Evolutionary conservation across 1,284 basidiomycete species (phyloP).

Genomic region (Puccinia hordei): DNA sequence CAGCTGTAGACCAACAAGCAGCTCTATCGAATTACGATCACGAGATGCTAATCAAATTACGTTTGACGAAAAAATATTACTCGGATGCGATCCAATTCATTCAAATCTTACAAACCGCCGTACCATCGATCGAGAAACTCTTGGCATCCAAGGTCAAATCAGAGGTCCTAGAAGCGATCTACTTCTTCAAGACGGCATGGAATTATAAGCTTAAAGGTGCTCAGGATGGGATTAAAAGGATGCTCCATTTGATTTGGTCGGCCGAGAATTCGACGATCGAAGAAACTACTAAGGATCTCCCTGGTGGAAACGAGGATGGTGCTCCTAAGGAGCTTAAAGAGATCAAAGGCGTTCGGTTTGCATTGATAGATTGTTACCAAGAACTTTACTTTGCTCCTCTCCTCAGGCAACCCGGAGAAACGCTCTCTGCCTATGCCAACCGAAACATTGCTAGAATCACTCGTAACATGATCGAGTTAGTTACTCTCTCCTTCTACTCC

Average conservation of each 20-base stretch:
- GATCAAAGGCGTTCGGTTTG: conserved; percentile 81
- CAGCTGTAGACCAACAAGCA: conserved; percentile 45
- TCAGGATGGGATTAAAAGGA: conserved; percentile 77
- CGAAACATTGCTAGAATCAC: conserved; percentile 89
- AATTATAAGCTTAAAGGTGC: conserved; percentile 73
- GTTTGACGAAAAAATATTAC: conserved; percentile 82
- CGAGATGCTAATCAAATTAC: conserved; percentile 68
- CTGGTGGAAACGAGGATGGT: background rate
- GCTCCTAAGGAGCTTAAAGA: conserved; percentile 67
- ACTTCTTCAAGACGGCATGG: conserved; percentile 84
- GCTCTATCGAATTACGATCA: conserved; percentile 52
- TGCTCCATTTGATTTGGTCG: conserved; percentile 95
- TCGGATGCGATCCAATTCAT: conserved; percentile 85
- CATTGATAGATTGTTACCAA: conserved; percentile 86
- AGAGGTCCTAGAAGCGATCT: conserved; percentile 91
- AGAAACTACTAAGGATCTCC: conserved; percentile 63
- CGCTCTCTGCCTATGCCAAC: conserved; percentile 65
- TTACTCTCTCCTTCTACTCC: background rate
- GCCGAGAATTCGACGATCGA: conserved; percentile 86
- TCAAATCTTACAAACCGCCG: conserved; percentile 72
- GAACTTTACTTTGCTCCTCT: conserved; percentile 77
- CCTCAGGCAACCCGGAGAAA: conserved; percentile 62
- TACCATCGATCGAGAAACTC: conserved; percentile 74
- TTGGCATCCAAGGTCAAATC: conserved; percentile 87
- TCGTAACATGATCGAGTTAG: conserved; percentile 94